A percentile compares a stretch with the other conserved stretches of the same genome.
These are phyloP conservation scores for Kwoniella sp. DNA, from an alignment of 768 basidiomycete species.

Conservation along the genomic window DNA sequence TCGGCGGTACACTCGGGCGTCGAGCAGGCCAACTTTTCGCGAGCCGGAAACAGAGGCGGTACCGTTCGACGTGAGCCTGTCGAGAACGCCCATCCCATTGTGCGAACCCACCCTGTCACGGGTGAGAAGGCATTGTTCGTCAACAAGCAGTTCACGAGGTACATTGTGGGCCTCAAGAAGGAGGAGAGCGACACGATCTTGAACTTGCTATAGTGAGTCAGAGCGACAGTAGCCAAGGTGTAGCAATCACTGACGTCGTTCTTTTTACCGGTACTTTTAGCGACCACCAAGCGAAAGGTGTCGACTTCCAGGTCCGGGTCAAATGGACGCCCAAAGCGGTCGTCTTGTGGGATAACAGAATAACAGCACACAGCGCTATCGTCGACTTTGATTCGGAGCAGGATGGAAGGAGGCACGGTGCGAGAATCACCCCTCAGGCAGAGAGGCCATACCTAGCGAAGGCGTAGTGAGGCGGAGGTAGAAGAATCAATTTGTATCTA, in stretches of 20 bases:
- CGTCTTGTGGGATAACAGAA: conserved; percentile 76
- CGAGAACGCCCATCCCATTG: conserved; percentile 75
- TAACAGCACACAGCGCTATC: conserved; percentile 65
- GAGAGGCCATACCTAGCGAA: conserved; percentile 62
- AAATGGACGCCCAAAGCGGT: conserved; percentile 77
- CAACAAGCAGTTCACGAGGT: conserved; percentile 75
- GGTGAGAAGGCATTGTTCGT: conserved; percentile 85
- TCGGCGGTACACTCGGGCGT: conserved; percentile 80
- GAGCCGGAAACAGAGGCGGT: conserved; percentile 71
- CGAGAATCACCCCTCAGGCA: conserved; percentile 78
- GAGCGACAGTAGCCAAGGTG: not conserved
- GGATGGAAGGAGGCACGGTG: conserved; percentile 71
- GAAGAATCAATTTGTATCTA: not conserved
- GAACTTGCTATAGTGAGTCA: conserved; percentile 36
- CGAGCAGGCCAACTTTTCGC: conserved; percentile 75
- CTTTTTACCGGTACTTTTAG: conserved; percentile 37
- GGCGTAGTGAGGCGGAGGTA: not conserved
- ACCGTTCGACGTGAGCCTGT: conserved; percentile 80
- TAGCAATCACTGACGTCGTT: not conserved
- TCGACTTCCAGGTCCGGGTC: conserved; percentile 76
- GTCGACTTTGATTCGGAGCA: conserved; percentile 69
- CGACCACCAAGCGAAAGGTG: conserved; percentile 75
- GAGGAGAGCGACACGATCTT: conserved; percentile 73
- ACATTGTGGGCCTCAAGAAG: conserved; percentile 80
- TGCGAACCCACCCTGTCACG: conserved; percentile 78